phyloP scores from a whole-genome alignment of 164 flowering plant species.

The Echeveria elegans region DNA sequence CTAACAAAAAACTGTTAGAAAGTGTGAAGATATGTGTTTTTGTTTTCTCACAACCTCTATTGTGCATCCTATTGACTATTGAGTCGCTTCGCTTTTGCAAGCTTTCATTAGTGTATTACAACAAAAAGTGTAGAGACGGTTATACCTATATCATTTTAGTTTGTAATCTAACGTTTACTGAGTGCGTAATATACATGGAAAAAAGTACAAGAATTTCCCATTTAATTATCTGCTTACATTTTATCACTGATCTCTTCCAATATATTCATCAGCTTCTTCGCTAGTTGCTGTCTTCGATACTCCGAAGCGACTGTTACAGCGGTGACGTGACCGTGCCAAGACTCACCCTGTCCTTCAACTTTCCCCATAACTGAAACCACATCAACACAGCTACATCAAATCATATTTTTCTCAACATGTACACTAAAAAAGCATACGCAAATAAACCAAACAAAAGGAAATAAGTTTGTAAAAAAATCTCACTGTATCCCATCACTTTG shows the following conservation, averaged over 20 bases:
- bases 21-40: too few relatives aligned
- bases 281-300: constrained; percentile 81
- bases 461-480: constrained; percentile 6
- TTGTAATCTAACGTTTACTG: neutral
- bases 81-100: neutral
- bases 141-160: neutral
- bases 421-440: too few relatives aligned
- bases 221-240: constrained; percentile 40
- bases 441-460: neutral
- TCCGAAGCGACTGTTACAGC: constrained; percentile 93
- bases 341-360: constrained; percentile 98
- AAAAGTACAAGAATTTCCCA: neutral
- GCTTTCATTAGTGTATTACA: too few relatives aligned
- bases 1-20: too few relatives aligned
- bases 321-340: constrained; percentile 99
- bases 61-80: too few relatives aligned
- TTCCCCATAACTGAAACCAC: constrained; percentile 82
- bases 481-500: constrained; percentile 92
- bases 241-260: constrained; percentile 87
- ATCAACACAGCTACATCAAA: neutral
- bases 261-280: constrained; percentile 87
- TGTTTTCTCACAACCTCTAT: too few relatives aligned
- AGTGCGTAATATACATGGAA: too few relatives aligned
- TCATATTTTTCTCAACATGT: neutral
- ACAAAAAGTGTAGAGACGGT: neutral